Base-by-base conservation (phyloP, 1,139 yeast genomes). In the Pichia sp. region DNA sequence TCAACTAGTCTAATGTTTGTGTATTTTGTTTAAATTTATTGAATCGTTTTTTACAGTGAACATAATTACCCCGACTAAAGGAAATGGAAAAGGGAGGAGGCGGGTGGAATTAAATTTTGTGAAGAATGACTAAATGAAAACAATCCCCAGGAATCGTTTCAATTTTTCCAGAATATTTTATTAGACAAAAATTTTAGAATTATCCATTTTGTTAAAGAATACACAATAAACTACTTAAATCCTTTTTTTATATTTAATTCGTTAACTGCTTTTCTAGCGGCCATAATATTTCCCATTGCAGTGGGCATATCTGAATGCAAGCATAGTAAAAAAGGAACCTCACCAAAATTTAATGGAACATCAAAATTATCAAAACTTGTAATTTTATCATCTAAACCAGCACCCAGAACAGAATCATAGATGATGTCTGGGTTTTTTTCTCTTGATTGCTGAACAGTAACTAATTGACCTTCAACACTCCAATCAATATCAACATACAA, bases 271-370 rank as follows among this genome's bases (percentile, higher is more conserved):
- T 59, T 59, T 53, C 70, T 60, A 3, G 73, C 68, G 13, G 55
- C 59, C 46, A 60, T 60, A 19, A 69, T 62, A 53, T 70, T 70
- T 4, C 62, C 72, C 42, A 70, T 52, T 5, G 73, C 73, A 11
- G 65, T 62, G 1, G 74, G 73, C 71, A 71, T 65, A 58, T 71
- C 74, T 19, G 73, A 69, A 52, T 71, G 74, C 34, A 71, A 56
- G 56, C 74, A 71, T 18, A 70, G 62, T 49, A 66, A 59, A 30
- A 69, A 66, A 2, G 74, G 73, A 47, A 61, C 56, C 1, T 58
- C 61, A 6, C 60, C 65, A 48, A 66, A 70, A 43, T 65, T 66
- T 45, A 71, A 55, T 30, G 58, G 58, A 33, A 67, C 53, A 3
- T 53, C 49, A 13, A 62, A 53, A 22, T 61, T 62, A n/a, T 66